Conservation (phyloP, 495 filamentous ascomycete genomes). For the Oidiodendron maius region DNA sequence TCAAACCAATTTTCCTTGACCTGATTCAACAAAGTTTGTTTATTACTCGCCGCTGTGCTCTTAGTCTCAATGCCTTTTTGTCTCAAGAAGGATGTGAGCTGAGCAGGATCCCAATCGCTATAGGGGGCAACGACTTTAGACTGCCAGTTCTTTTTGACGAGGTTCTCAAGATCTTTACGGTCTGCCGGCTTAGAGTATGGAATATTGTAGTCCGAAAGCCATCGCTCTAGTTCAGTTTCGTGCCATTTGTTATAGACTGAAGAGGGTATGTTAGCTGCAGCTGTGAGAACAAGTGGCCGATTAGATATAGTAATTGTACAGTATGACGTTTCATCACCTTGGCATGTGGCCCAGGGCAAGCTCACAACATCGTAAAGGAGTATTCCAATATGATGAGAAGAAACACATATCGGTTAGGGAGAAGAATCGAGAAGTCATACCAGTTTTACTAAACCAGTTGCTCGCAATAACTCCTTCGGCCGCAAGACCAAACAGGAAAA, state of each 20-base stretch:
- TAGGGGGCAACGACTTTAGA: conserved; percentile 60
- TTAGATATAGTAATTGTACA: too few relatives aligned
- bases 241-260: conserved; percentile 98
- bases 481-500: conserved; percentile 66
- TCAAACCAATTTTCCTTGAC: conserved; percentile 72
- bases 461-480: conserved; percentile 62
- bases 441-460: conserved; percentile 77
- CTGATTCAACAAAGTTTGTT: conserved; percentile 57
- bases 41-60: conserved; percentile 53
- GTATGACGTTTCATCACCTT: too few relatives aligned
- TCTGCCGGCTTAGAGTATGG: conserved; percentile 81
- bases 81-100: conserved; percentile 59
- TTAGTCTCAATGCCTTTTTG: conserved; percentile 63
- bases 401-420: background rate
- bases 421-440: conserved; percentile 40
- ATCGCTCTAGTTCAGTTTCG: conserved; percentile 93
- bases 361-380: background rate
- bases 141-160: conserved; percentile 88
- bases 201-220: conserved; percentile 91
- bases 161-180: conserved; percentile 75
- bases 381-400: background rate
- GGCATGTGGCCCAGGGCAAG: too few relatives aligned
- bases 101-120: conserved; percentile 60
- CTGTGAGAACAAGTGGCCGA: too few relatives aligned
- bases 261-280: background rate